These are phyloP conservation scores for Pleurotus citrinopileatus DNA, from an alignment of 768 basidiomycete genomes.

Conservation along the genomic window DNA sequence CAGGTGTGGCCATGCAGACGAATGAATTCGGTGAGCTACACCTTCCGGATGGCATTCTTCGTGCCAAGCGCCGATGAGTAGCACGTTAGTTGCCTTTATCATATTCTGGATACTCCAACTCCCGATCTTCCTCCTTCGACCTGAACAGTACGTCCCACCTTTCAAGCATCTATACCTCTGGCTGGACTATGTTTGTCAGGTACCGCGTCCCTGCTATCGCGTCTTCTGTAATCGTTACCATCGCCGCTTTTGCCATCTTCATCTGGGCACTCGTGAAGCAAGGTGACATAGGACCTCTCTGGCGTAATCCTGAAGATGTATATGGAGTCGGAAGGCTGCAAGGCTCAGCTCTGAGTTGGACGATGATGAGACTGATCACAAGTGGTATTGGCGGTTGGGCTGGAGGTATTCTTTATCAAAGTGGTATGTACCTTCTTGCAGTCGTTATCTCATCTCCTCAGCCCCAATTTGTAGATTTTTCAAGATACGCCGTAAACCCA, in stretches of 20 bases:
- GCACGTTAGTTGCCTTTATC: conserved; percentile 23
- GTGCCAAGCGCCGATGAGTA: no score
- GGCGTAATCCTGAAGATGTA: conserved; percentile 23
- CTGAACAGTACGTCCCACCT: conserved; percentile 21
- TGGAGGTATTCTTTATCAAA: conserved; percentile 24
- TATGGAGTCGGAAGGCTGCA: conserved; percentile 20
- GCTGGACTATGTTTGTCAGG: not conserved
- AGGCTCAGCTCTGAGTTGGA: conserved; percentile 24
- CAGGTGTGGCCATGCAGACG: conserved; percentile 24
- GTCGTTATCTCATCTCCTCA: not conserved
- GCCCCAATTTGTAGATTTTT: conserved; percentile 29
- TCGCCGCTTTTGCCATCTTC: conserved; percentile 24
- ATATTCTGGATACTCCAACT: conserved; percentile 26
- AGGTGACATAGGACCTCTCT: conserved; percentile 27
- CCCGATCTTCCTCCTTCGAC: conserved; percentile 24
- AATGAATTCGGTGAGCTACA: conserved; percentile 25
- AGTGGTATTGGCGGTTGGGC: conserved; percentile 31
- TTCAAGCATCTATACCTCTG: not conserved
- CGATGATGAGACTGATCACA: conserved; percentile 27
- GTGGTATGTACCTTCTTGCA: conserved; percentile 10
- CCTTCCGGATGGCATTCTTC: not conserved
- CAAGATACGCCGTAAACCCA: conserved; percentile 26
- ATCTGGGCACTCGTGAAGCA: conserved; percentile 27
- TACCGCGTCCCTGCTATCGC: conserved; percentile 21
- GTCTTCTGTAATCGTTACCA: conserved; percentile 24